Conservation (phyloP, 2,329 filamentous ascomycete species). For the Sordariomycetes sp. region DNA sequence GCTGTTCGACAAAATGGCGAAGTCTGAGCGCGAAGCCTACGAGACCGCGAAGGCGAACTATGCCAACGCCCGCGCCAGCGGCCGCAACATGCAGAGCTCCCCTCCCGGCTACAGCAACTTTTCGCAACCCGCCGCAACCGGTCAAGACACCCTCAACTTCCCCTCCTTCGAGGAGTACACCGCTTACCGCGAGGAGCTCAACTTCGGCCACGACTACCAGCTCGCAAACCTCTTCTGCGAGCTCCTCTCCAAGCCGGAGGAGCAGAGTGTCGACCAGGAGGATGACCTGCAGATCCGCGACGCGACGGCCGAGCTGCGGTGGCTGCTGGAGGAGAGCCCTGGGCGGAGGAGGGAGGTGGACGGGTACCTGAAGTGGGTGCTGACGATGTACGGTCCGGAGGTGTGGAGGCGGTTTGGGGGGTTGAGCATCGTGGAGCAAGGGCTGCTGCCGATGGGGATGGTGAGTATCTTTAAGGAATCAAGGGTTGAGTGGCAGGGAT, state of each 20-base stretch:
- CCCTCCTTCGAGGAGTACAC: slow-evolving; percentile 29
- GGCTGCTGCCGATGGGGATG: slow-evolving; percentile 32
- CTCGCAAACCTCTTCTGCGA: slow-evolving; percentile 19
- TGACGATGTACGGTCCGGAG: slow-evolving; percentile 28
- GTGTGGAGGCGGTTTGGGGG: slow-evolving; percentile 29
- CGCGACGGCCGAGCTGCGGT: neutral
- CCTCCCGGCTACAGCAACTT: too few relatives aligned
- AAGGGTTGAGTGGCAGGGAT: slow-evolving; percentile 22
- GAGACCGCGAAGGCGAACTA: slow-evolving; percentile 17
- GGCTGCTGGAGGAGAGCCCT: neutral
- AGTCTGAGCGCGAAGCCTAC: slow-evolving; percentile 21
- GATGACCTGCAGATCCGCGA: neutral
- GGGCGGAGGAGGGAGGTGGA: slow-evolving; percentile 15
- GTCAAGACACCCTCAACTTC: slow-evolving; percentile 21
- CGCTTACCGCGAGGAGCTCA: slow-evolving; percentile 25
- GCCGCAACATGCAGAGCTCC: neutral
- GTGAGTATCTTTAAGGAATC: slow-evolving; percentile 27
- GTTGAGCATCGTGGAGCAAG: slow-evolving; percentile 27
- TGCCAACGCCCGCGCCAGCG: neutral
- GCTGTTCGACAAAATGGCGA: slow-evolving; percentile 17
- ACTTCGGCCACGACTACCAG: slow-evolving; percentile 13
- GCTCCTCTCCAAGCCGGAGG: slow-evolving; percentile 19
- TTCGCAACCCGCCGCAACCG: neutral
- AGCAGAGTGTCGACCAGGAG: slow-evolving; percentile 13
- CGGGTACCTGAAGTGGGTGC: slow-evolving; percentile 33